Percentiles rank a stretch among this genome's conserved stretches.
phyloP scores from a whole-genome alignment of 169 alveolate species.

The Babesia bigemina region DNA sequence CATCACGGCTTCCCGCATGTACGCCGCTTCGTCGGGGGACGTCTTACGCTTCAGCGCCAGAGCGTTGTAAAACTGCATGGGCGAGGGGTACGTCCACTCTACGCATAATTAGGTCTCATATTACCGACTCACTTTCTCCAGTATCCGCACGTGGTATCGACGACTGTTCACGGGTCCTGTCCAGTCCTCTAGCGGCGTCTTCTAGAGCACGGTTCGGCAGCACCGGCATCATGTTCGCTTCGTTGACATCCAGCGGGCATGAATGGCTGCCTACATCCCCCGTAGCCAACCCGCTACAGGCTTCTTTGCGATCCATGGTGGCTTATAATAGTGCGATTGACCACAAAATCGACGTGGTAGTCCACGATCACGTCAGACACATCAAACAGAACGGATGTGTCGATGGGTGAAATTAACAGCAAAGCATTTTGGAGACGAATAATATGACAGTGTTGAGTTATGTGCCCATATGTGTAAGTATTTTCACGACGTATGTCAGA shows the following conservation, averaged over 20 bases:
- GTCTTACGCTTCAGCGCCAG: constrained; percentile 72
- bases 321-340: neutral
- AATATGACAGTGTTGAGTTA: too few relatives aligned
- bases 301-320: neutral
- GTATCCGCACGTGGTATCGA: constrained; percentile 57
- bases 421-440: too few relatives aligned
- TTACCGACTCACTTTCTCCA: constrained; percentile 35
- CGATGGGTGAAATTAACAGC: too few relatives aligned
- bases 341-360: too few relatives aligned
- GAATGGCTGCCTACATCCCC: neutral
- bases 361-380: too few relatives aligned
- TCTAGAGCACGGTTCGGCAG: constrained; percentile 43
- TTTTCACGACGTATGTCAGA: too few relatives aligned
- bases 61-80: constrained; percentile 86
- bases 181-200: constrained; percentile 31
- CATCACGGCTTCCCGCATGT: constrained; percentile 78
- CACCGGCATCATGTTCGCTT: constrained; percentile 55
- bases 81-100: constrained; percentile 86
- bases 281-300: neutral
- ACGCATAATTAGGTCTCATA: neutral
- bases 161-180: constrained; percentile 42
- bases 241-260: constrained; percentile 41
- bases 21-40: constrained; percentile 58
- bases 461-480: too few relatives aligned
- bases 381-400: too few relatives aligned